Conservation (phyloP, 2,329 filamentous ascomycete genomes). For the Neocatenulostroma microsporum region DNA sequence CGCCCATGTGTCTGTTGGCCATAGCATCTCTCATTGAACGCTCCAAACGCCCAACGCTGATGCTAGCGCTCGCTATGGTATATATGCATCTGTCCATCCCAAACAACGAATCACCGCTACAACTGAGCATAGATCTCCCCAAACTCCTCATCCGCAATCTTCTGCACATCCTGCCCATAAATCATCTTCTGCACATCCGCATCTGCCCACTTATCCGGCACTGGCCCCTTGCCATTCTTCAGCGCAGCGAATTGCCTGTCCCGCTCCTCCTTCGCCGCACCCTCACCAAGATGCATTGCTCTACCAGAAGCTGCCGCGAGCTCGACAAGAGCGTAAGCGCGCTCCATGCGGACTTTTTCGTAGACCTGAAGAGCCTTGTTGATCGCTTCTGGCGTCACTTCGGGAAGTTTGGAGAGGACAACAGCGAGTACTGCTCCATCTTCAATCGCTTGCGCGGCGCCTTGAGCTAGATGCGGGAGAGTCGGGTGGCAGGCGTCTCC, state of each 20-base stretch:
- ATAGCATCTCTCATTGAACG: too few relatives aligned
- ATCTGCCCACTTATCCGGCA: conserved; percentile 48
- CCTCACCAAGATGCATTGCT: conserved; percentile 50
- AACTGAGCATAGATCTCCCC: conserved; percentile 27
- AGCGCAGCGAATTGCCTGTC: conserved; percentile 48
- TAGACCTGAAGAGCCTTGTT: conserved; percentile 50
- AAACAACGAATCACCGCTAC: too few relatives aligned
- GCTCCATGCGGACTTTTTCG: conserved; percentile 48
- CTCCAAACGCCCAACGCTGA: too few relatives aligned
- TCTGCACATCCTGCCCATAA: conserved; percentile 40
- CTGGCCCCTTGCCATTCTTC: conserved; percentile 36
- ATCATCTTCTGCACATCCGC: conserved; percentile 44
- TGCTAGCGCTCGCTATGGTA: too few relatives aligned
- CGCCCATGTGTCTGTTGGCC: too few relatives aligned
- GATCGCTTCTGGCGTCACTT: conserved; percentile 40
- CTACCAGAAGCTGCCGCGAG: conserved; percentile 49
- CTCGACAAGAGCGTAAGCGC: conserved; percentile 51
- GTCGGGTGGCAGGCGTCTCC: conserved; percentile 58
- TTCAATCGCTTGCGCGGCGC: conserved; percentile 58
- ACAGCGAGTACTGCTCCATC: conserved; percentile 52
- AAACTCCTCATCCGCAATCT: conserved; percentile 39
- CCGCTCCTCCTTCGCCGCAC: conserved; percentile 51
- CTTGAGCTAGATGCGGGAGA: conserved; percentile 56
- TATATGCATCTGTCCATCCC: too few relatives aligned
- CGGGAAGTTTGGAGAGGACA: conserved; percentile 43